Evolutionary conservation across 129 eudicot genomes (phyloP), one percentile per base, ranked within the genome.

Genomic region (Flaveria linearis): DNA sequence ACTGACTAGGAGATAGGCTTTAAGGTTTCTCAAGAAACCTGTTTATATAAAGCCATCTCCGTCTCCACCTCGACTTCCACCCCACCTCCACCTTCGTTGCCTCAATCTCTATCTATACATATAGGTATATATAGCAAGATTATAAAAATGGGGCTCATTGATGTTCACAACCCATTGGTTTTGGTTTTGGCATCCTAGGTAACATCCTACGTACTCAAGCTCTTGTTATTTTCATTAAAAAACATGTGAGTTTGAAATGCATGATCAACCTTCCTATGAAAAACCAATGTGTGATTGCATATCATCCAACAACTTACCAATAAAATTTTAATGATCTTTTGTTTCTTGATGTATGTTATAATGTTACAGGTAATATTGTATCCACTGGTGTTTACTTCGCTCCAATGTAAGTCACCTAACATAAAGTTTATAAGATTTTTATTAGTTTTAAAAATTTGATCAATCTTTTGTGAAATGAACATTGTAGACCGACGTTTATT

Each of bases 111-210:
- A 28, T 33, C 51, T 68, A 12, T 50, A 39, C 55, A 62, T 51
- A 50, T 25, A 72, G 0, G 10, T 11, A 17, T 12, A 30, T 45
- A 77, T 33, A 72, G 25, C 49, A 46, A 66, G 25, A 46, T 58
- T 10, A 17, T 7, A n/a, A 53, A 65, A 6, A 91, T 91, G 97
- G 90, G 87, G 41, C 14, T 91, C 39, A 82, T 91, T 63, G 86
- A 87, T 76, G 17, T 77, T 61, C 89, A 85, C 28, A 81, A 85
- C 57, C 92, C 90, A 5, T 74, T 82, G 86, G 85, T 80, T 14
- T 84, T 91, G 67, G 71, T 84, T 7, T 89, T 76, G 97, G 96
- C 42, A 62, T 89, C 82, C 53, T 89, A 71, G 97, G 97, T 91
- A 85, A 42, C 60, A 25, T 42, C 6, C 10, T 73, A 30, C 17